A percentile compares a stretch with the other conserved stretches of the same genome.
Conservation (phyloP, 257 asterid genomes). For the Jacaranda mimosifolia region DNA sequence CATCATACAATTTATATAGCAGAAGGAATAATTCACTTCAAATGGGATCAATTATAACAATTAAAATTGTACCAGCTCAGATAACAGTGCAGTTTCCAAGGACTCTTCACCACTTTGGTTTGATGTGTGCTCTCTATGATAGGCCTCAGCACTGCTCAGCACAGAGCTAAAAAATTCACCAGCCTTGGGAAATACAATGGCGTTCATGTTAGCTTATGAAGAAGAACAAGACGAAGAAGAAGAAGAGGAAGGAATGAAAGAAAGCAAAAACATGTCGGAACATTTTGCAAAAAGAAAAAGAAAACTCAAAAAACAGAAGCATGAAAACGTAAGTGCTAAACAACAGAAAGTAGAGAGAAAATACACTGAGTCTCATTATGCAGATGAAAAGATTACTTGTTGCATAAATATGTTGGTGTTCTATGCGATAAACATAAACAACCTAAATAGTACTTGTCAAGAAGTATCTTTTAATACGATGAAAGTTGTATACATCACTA, state of each 20-base stretch:
- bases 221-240: background rate
- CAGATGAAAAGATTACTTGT: no score
- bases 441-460: no score
- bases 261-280: background rate
- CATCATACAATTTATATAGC: conserved; percentile 1
- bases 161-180: conserved; percentile 73
- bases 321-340: no score
- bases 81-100: conserved; percentile 68
- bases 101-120: conserved; percentile 69
- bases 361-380: no score
- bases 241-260: background rate
- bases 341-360: no score
- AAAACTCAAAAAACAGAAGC: no score
- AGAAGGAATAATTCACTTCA: background rate
- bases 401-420: no score
- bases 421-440: background rate
- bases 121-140: conserved; percentile 59
- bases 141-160: conserved; percentile 69
- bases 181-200: conserved; percentile 52
- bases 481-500: no score
- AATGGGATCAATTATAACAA: background rate
- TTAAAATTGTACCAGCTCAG: conserved; percentile 55
- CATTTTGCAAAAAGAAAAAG: background rate
- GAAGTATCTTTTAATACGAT: no score
- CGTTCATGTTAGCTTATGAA: conserved; percentile 3